These are phyloP conservation scores for Russula abietina DNA, from an alignment of 768 basidiomycete species.

Conservation along the genomic window DNA sequence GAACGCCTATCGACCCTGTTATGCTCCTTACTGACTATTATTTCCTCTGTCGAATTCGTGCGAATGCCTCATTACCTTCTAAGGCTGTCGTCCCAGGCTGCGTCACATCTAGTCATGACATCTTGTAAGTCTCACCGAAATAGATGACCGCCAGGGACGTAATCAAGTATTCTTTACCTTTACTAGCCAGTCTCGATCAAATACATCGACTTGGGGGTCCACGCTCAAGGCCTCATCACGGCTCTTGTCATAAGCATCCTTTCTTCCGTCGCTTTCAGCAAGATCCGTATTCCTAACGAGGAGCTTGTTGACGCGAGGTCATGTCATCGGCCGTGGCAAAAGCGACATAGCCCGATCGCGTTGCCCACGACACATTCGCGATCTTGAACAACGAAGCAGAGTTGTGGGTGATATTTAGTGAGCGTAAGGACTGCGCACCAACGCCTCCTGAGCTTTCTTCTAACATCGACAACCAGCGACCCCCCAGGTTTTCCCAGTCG, in stretches of 20 bases:
- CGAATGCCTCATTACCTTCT: slow-evolving; percentile 88
- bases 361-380: neutral
- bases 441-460: slow-evolving; percentile 9
- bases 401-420: neutral
- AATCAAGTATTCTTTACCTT: slow-evolving; percentile 73
- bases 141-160: neutral
- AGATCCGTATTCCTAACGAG: slow-evolving; percentile 82
- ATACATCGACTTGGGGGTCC: slow-evolving; percentile 75
- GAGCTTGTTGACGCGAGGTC: slow-evolving; percentile 84
- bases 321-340: slow-evolving; percentile 66
- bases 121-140: slow-evolving; percentile 44
- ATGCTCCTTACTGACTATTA: slow-evolving; percentile 65
- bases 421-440: slow-evolving; percentile 11
- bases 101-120: slow-evolving; percentile 83
- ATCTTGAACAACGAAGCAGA: slow-evolving; percentile 15
- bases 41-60: slow-evolving; percentile 90
- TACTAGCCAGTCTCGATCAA: slow-evolving; percentile 80
- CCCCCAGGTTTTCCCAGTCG: slow-evolving; percentile 3
- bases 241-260: slow-evolving; percentile 94
- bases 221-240: slow-evolving; percentile 72
- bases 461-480: slow-evolving; percentile 16
- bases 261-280: slow-evolving; percentile 90
- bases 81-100: slow-evolving; percentile 89
- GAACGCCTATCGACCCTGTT: neutral
- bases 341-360: neutral